Evolutionary conservation across 1,284 basidiomycete species (phyloP).

Genomic region (Sporisorium exsertum): DNA sequence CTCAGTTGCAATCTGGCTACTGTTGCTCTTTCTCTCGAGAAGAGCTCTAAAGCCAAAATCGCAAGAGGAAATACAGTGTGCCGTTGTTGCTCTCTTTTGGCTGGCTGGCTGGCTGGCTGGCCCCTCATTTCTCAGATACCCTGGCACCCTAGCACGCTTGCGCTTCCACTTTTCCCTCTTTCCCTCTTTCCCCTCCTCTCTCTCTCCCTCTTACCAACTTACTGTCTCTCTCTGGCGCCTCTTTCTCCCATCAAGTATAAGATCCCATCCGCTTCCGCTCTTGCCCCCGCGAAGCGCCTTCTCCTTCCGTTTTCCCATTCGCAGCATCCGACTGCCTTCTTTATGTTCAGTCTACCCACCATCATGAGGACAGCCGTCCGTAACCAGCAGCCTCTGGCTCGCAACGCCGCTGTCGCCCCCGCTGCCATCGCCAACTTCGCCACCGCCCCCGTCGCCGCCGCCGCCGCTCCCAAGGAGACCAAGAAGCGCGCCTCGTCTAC

Average conservation of each 20-base stretch:
- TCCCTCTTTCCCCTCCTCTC: slow-evolving; percentile 1
- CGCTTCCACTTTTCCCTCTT: slow-evolving; percentile 2
- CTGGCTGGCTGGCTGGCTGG: neutral
- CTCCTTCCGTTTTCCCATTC: slow-evolving; percentile 27
- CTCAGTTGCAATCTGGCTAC: slow-evolving; percentile 11
- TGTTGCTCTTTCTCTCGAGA: slow-evolving; percentile 38
- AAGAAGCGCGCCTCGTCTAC: slow-evolving; percentile 50
- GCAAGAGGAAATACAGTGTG: neutral
- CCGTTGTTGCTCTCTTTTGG: neutral
- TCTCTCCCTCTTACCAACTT: slow-evolving; percentile 4
- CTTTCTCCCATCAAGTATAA: slow-evolving; percentile 27
- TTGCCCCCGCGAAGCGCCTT: slow-evolving; percentile 17
- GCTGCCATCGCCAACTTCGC: slow-evolving; percentile 39
- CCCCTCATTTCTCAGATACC: slow-evolving; percentile 20
- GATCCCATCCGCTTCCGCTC: slow-evolving; percentile 19
- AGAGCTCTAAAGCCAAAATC: neutral
- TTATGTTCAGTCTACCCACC: slow-evolving; percentile 37
- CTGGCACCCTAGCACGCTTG: slow-evolving; percentile 10
- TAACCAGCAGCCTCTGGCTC: slow-evolving; percentile 35
- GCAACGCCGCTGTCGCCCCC: slow-evolving; percentile 31
- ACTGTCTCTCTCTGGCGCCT: slow-evolving; percentile 9
- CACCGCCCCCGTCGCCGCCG: slow-evolving; percentile 25
- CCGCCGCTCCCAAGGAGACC: slow-evolving; percentile 37
- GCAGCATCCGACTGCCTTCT: slow-evolving; percentile 37
- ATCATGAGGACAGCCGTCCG: slow-evolving; percentile 48